phyloP scores from a whole-genome alignment of 257 asterid species.

The Solanum arcanum region DNA sequence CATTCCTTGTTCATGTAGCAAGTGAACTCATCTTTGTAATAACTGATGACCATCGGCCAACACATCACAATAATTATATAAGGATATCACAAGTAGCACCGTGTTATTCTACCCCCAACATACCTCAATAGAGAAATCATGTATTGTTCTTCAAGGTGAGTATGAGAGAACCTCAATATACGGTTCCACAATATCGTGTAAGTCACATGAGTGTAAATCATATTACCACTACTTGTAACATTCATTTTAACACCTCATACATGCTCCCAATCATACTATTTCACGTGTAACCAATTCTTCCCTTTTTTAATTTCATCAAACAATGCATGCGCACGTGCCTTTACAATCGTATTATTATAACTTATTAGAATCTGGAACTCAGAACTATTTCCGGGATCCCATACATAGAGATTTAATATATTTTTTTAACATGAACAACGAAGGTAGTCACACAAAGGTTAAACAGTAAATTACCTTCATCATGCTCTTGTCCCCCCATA shows the following conservation, averaged over 20 bases:
- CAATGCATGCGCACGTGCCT: too few species aligned
- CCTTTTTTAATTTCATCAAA: too few species aligned
- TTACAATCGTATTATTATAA: too few species aligned
- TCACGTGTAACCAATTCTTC: background rate
- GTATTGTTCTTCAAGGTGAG: background rate
- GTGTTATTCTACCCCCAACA: background rate
- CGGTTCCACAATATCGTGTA: background rate
- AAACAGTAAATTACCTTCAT: too few species aligned
- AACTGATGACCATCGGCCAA: background rate
- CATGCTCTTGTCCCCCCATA: too few species aligned
- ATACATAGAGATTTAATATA: too few species aligned
- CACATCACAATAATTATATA: background rate
- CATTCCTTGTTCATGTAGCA: background rate
- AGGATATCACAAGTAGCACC: background rate
- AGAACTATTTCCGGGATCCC: too few species aligned
- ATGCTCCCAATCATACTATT: background rate
- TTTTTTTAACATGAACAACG: too few species aligned
- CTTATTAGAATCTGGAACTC: too few species aligned
- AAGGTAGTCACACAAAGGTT: too few species aligned
- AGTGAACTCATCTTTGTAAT: background rate
- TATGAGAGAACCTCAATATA: background rate
- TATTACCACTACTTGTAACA: background rate
- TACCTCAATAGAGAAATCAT: background rate
- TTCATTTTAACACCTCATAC: background rate
- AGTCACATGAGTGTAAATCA: background rate